Evolutionary conservation across 83 land plant genomes (phyloP), one percentile per base, ranked within the genome.

Genomic region (Isoetes engelmannii): DNA sequence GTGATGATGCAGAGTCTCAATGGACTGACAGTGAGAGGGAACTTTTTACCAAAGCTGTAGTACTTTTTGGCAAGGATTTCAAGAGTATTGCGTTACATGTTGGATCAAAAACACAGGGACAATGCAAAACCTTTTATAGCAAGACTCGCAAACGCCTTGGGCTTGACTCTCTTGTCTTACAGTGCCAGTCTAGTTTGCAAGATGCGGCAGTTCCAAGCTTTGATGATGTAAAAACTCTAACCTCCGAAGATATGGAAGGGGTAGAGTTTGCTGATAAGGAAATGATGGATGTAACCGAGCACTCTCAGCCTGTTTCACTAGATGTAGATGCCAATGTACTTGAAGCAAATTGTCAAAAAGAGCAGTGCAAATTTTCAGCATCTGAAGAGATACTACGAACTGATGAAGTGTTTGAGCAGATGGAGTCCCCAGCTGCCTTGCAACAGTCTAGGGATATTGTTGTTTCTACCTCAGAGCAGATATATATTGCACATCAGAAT

Each of bases 11-110:
- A 42, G 87, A 84, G 67, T 57, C 67, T 37, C 86, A 86, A 65
- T 94, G 98, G 96, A 87, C 85, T 54, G 98, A 94, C 75, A 79
- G 71, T 50, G 98, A 94, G 63, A 87, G 83, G 54, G 77, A 84
- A 12, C 15, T 81, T 18, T 90, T 94, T 70, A 65, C 86, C 7
- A 82, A 71, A 54, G 98, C 96, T 5, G 69, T 87, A 19, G 60
- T 80, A 18, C 67, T 82, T 44, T 86, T 79, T 79, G 98, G 98
- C 19, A 94, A 83, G 70, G 90, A 94, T 63, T 94, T 94, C 69
- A 43, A 66, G 1, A 78, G 51, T 71, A 88, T 94, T 7, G 81
- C 96, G 47, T 63, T 60, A 41, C 73, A 84, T 68, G 69, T 90
- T n/a, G 65, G 84, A 48, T 74, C 98, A 48, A 86, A 82, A 65